Conservation (phyloP, 345 rosid species). For the Kernera saxatilis region DNA sequence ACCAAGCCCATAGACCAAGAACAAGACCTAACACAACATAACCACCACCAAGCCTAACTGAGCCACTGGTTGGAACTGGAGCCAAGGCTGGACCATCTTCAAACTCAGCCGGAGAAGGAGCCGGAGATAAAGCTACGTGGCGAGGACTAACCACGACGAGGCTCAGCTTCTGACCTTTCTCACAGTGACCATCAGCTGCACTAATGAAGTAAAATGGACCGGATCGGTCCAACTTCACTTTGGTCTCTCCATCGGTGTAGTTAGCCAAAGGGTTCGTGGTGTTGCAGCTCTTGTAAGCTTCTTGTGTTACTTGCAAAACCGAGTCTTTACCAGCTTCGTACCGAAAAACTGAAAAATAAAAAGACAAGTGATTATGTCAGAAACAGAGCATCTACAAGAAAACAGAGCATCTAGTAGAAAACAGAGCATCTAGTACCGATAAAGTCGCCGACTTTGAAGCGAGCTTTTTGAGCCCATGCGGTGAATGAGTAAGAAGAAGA, state of each 20-base stretch:
- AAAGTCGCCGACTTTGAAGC: constrained; percentile 61
- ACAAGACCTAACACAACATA: constrained; percentile 20
- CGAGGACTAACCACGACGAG: constrained; percentile 53
- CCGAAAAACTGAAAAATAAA: constrained; percentile 12
- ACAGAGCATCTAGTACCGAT: constrained; percentile 39
- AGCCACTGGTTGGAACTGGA: constrained; percentile 30
- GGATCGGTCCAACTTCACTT: constrained; percentile 49
- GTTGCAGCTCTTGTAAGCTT: constrained; percentile 59
- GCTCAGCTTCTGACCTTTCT: constrained; percentile 68
- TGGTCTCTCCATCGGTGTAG: constrained; percentile 66
- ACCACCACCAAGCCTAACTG: neutral
- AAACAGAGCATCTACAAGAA: neutral
- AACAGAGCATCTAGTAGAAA: neutral
- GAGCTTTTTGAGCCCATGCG: constrained; percentile 55
- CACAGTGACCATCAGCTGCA: constrained; percentile 66
- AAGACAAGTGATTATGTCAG: neutral
- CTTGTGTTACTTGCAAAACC: constrained; percentile 58
- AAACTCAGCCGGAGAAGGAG: constrained; percentile 61
- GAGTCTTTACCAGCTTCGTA: constrained; percentile 36
- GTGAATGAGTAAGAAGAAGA: constrained; percentile 50
- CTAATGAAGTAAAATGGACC: constrained; percentile 81
- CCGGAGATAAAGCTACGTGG: constrained; percentile 43
- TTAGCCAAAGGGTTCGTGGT: constrained; percentile 46
- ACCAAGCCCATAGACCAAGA: constrained; percentile 27
- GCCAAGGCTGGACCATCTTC: constrained; percentile 56